A percentile compares a stretch with the other conserved stretches of the same genome.
Evolutionary conservation across 2,329 filamentous ascomycete genomes (phyloP).

Genomic region (Alternaria ventricosa): DNA sequence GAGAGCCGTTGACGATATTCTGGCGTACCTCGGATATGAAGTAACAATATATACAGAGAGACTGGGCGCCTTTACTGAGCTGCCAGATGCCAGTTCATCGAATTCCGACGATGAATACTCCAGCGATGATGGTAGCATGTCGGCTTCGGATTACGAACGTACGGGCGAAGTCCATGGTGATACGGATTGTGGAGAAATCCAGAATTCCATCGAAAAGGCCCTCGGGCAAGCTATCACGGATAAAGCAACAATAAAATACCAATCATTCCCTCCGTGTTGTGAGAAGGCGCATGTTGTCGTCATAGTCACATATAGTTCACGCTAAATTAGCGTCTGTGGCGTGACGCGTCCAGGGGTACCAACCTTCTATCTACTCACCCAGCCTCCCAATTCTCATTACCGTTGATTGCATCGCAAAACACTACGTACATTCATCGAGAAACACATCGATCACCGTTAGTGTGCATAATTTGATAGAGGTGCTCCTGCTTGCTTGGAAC

Average conservation of each 20-base stretch:
- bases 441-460: not conserved
- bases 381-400: not conserved
- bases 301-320: not conserved
- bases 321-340: not conserved
- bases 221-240: not conserved
- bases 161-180: too few species aligned
- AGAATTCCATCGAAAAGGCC: rapidly evolving
- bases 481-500: not conserved
- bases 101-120: not conserved
- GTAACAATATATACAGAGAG: not conserved
- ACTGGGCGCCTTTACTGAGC: not conserved
- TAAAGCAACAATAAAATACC: not conserved
- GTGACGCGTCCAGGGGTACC: not conserved
- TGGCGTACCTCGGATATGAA: not conserved
- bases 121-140: not conserved
- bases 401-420: not conserved
- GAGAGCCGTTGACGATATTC: not conserved
- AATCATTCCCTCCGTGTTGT: not conserved
- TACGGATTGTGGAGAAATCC: too few species aligned
- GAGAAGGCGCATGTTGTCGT: not conserved
- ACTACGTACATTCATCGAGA: not conserved
- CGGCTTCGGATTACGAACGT: not conserved
- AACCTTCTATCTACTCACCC: not conserved
- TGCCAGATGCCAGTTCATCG: not conserved
- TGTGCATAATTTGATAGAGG: not conserved